Evolutionary conservation across 2,329 filamentous ascomycete genomes (phyloP).

Genomic region (Calcarisporium arbuscula): DNA sequence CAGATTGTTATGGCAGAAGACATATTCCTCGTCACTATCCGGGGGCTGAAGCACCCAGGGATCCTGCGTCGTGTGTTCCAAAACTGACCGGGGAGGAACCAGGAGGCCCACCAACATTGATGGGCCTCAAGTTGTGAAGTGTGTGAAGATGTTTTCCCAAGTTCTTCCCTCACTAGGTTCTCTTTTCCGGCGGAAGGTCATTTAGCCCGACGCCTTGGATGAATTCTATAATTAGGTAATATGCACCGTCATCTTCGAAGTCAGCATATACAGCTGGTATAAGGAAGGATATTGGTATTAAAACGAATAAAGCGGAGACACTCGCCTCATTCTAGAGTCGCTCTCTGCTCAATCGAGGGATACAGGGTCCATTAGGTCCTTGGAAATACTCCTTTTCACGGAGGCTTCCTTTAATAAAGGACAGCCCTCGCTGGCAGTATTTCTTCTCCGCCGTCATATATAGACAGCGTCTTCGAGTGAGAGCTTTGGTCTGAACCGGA

Average conservation of each 20-base stretch:
- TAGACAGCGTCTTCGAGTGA: too few species aligned
- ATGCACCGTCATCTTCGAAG: slow-evolving; percentile 13
- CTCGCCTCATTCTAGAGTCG: slow-evolving; percentile 13
- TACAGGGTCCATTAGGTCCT: too few species aligned
- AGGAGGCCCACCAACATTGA: too few species aligned
- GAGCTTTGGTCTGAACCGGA: too few species aligned
- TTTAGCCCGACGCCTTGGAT: slow-evolving; percentile 11
- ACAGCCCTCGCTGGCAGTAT: slow-evolving; percentile 8
- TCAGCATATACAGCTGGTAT: slow-evolving; percentile 13
- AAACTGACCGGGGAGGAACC: too few species aligned
- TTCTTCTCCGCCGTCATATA: slow-evolving; percentile 7
- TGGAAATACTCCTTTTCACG: slow-evolving; percentile 10
- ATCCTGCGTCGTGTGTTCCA: too few species aligned
- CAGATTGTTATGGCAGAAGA: slow-evolving; percentile 1
- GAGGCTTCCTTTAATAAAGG: slow-evolving; percentile 11
- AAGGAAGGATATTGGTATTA: too few species aligned
- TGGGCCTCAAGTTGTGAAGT: too few species aligned
- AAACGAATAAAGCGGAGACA: slow-evolving; percentile 11
- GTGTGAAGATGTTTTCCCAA: too few species aligned
- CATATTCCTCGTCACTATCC: not conserved
- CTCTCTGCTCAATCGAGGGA: slow-evolving; percentile 11
- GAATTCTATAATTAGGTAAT: slow-evolving; percentile 12
- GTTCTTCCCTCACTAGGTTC: too few species aligned
- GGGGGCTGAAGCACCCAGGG: too few species aligned
- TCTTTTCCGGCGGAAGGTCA: too few species aligned